Evolutionary conservation across 2,329 filamentous ascomycete genomes (phyloP).

Genomic region (Macroventuria anomochaeta): DNA sequence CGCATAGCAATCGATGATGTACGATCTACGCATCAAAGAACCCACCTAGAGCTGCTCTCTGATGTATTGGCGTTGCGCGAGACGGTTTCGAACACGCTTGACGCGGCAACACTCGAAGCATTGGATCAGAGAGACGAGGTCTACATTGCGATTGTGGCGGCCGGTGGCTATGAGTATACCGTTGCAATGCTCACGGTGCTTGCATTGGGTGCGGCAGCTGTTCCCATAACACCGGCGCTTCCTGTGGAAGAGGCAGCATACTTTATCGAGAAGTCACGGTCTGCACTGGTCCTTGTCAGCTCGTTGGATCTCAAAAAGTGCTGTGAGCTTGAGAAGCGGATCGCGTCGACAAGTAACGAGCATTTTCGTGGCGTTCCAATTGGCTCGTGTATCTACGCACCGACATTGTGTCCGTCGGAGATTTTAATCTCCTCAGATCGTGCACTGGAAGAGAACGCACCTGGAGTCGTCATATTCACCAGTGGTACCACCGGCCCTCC

Average conservation of each 20-base stretch:
- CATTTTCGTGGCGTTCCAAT: conserved; percentile 49
- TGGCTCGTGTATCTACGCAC: conserved; percentile 41
- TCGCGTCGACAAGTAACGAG: conserved; percentile 35
- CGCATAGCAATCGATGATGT: conserved; percentile 51
- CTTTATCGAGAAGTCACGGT: conserved; percentile 51
- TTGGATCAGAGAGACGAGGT: conserved; percentile 48
- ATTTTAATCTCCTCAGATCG: conserved; percentile 53
- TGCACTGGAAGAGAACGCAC: conserved; percentile 50
- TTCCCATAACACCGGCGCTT: conserved; percentile 53
- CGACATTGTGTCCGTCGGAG: conserved; percentile 37
- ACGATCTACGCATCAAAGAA: conserved; percentile 46
- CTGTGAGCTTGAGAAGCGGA: conserved; percentile 34
- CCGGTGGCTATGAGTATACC: conserved; percentile 57
- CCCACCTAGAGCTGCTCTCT: conserved; percentile 53
- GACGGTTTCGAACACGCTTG: conserved; percentile 42
- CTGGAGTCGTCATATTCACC: conserved; percentile 55
- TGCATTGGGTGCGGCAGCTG: conserved; percentile 55
- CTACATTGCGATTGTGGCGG: conserved; percentile 55
- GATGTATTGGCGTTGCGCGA: conserved; percentile 55
- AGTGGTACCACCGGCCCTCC: conserved; percentile 56
- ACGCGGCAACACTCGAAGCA: conserved; percentile 32
- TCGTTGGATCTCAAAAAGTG: conserved; percentile 41
- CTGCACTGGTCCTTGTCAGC: conserved; percentile 50
- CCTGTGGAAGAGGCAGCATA: conserved; percentile 55
- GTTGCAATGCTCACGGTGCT: conserved; percentile 58